Percentiles rank a stretch among this genome's conserved stretches.
Evolutionary conservation across 257 asterid genomes (phyloP).

Genomic region (Pogostemon cablin): DNA sequence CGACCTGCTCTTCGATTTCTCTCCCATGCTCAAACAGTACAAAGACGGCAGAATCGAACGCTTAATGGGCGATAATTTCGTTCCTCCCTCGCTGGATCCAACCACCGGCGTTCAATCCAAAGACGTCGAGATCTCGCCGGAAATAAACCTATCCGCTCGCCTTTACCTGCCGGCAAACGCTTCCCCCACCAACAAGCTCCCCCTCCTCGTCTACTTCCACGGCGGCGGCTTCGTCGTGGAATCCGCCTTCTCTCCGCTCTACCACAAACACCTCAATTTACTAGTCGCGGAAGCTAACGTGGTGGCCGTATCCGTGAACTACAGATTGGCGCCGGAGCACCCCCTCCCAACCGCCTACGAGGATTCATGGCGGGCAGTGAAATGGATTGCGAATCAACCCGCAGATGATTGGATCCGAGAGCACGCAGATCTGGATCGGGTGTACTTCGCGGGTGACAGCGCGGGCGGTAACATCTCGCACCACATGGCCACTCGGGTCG

Average conservation of each 20-base stretch:
- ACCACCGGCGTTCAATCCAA: conserved; percentile 44
- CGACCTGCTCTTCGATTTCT: conserved; percentile 41
- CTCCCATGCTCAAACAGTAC: conserved; percentile 35
- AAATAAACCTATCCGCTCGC: conserved; percentile 42
- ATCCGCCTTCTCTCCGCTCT: conserved; percentile 42
- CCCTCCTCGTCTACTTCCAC: conserved; percentile 56
- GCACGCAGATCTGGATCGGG: conserved; percentile 47
- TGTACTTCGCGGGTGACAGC: conserved; percentile 67
- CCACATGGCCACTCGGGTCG: conserved; percentile 44
- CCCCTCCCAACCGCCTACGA: conserved; percentile 38
- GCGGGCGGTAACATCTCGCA: conserved; percentile 67
- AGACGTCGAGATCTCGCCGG: conserved; percentile 46
- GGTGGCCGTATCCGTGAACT: conserved; percentile 38
- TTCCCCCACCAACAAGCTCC: conserved; percentile 38
- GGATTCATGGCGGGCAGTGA: conserved; percentile 39
- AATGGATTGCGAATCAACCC: conserved; percentile 35
- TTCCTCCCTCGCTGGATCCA: conserved; percentile 44
- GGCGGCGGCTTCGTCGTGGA: conserved; percentile 54
- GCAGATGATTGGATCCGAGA: conserved; percentile 50
- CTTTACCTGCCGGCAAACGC: conserved; percentile 42
- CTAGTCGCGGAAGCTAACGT: conserved; percentile 43
- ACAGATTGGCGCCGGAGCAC: conserved; percentile 45
- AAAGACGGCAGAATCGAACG: conserved; percentile 50
- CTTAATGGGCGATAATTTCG: background rate
- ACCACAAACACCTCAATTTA: conserved; percentile 43